These are phyloP conservation scores for Umbelopsis sp. DNA, from an alignment of 192 early-diverging fungal genomes.

Conservation along the genomic window DNA sequence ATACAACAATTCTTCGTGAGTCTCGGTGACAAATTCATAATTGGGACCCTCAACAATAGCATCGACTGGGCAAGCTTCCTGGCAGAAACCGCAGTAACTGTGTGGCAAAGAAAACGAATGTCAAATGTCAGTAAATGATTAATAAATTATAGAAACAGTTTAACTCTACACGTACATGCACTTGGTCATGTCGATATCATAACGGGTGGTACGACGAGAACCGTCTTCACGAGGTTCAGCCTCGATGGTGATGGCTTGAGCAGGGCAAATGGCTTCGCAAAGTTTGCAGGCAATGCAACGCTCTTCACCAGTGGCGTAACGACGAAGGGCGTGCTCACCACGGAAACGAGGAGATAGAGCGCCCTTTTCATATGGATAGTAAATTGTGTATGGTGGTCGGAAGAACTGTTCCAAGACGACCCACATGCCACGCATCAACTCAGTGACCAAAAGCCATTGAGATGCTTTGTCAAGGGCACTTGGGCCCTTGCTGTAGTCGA, in stretches of 20 bases:
- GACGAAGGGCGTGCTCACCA: conserved; percentile 93
- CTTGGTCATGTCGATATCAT: conserved; percentile 99
- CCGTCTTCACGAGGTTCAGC: conserved; percentile 95
- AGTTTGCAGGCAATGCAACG: conserved; percentile 99
- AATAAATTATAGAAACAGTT: too few relatives aligned
- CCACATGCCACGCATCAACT: conserved; percentile 90
- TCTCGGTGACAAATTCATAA: conserved; percentile 96
- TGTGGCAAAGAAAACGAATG: conserved; percentile 26
- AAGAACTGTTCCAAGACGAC: conserved; percentile 91
- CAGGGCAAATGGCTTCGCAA: conserved; percentile 97
- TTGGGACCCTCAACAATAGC: conserved; percentile 98
- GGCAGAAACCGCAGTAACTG: conserved; percentile 97
- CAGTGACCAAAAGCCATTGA: conserved; percentile 86
- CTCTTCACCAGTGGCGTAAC: conserved; percentile 97
- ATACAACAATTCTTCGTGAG: conserved; percentile 96
- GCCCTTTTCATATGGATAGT: conserved; percentile 96
- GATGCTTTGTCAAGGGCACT: conserved; percentile 58
- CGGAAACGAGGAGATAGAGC: conserved; percentile 91
- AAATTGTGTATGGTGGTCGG: conserved; percentile 94
- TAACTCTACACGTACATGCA: conserved; percentile 58
- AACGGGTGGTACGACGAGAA: conserved; percentile 90
- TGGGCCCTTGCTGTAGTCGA: conserved; percentile 25
- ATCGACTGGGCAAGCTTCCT: conserved; percentile 76
- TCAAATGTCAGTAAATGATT: not conserved
- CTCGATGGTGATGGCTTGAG: conserved; percentile 98